Percentiles rank a stretch among this genome's conserved stretches.
Evolutionary conservation across 2,329 filamentous ascomycete species (phyloP).

Genomic region (Colletotrichum paranaense): DNA sequence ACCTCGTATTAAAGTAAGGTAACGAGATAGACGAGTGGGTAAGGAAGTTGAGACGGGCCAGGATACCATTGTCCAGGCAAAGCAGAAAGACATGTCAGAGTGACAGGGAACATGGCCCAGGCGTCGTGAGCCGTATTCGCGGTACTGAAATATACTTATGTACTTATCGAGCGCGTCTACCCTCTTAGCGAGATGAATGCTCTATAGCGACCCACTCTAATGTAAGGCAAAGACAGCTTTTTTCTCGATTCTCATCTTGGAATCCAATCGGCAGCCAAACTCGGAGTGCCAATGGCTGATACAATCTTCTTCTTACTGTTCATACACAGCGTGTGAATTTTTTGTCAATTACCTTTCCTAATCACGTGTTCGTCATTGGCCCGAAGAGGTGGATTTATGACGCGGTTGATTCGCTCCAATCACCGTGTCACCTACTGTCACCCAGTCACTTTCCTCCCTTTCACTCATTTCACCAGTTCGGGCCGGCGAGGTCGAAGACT

Average conservation of each 20-base stretch:
- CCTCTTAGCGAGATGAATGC: conserved; percentile 21
- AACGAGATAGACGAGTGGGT: neutral
- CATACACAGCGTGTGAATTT: neutral
- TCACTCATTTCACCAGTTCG: neutral
- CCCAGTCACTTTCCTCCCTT: neutral
- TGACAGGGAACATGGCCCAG: neutral
- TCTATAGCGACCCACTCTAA: conserved; percentile 24
- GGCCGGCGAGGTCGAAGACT: neutral
- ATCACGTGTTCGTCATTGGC: neutral
- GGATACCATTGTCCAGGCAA: neutral
- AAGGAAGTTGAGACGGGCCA: neutral
- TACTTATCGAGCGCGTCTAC: neutral
- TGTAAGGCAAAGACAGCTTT: conserved; percentile 27
- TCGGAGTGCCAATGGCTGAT: conserved; percentile 8
- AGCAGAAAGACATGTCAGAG: neutral
- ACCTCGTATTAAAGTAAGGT: neutral
- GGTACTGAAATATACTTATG: neutral
- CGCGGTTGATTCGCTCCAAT: conserved; percentile 7
- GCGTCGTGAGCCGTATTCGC: neutral
- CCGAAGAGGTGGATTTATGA: conserved; percentile 5
- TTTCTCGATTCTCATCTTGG: neutral
- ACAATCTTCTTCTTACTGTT: neutral
- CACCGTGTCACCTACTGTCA: conserved; percentile 1
- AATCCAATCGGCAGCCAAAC: neutral
- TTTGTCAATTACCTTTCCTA: neutral